A percentile compares a stretch with the other conserved stretches of the same genome.
Conservation (phyloP, 1,284 basidiomycete species). For the Termitomyces sp. region DNA sequence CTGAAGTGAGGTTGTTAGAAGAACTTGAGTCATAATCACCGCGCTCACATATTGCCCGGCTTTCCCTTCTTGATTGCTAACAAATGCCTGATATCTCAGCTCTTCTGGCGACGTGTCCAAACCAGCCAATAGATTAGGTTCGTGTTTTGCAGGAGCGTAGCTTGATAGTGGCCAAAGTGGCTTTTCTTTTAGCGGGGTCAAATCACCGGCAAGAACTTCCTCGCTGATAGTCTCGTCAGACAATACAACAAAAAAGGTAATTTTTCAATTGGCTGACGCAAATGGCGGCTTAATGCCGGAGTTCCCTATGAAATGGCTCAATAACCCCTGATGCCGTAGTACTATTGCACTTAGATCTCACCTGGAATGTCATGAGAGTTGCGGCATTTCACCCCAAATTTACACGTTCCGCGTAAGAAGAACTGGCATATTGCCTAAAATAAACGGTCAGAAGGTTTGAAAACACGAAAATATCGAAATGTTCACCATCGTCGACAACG, state of each 20-base stretch:
- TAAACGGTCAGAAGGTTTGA: not conserved
- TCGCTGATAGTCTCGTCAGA: slow-evolving; percentile 33
- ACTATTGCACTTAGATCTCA: not conserved
- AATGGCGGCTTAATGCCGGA: slow-evolving; percentile 29
- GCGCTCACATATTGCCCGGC: slow-evolving; percentile 65
- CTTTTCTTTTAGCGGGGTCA: slow-evolving; percentile 56
- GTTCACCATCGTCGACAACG: slow-evolving; percentile 7
- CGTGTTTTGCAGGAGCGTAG: slow-evolving; percentile 75
- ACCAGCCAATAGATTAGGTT: slow-evolving; percentile 63
- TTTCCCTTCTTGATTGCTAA: slow-evolving; percentile 54
- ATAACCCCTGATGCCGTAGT: not conserved
- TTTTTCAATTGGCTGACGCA: slow-evolving; percentile 28
- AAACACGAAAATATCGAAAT: not conserved
- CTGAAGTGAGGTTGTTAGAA: slow-evolving; percentile 7
- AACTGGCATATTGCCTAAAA: slow-evolving; percentile 47
- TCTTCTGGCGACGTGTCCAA: slow-evolving; percentile 82
- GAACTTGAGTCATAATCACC: not conserved
- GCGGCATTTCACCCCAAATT: slow-evolving; percentile 62
- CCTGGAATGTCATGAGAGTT: slow-evolving; percentile 39
- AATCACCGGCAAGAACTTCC: slow-evolving; percentile 57
- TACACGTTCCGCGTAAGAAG: slow-evolving; percentile 64
- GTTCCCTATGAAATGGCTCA: not conserved
- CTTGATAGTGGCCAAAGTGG: slow-evolving; percentile 82
- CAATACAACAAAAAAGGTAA: not conserved
- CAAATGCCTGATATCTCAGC: slow-evolving; percentile 63